Conservation (phyloP, 805 yeast species). For the Kuraishia cidri region DNA sequence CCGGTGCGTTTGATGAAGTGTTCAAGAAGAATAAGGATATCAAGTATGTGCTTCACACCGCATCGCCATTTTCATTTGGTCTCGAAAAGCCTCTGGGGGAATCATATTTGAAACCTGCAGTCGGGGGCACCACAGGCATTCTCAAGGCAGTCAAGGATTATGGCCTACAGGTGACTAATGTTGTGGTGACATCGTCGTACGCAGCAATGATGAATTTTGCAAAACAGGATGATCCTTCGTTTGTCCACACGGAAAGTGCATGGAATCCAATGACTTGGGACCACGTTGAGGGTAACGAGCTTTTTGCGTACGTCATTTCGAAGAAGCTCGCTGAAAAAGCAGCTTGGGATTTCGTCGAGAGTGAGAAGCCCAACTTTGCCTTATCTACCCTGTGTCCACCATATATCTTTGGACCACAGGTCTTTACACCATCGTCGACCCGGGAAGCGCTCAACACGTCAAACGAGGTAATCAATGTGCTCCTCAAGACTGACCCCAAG, state of each 20-base stretch:
- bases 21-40: constrained; percentile 25
- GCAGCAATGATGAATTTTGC: constrained; percentile 29
- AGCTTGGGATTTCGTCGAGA: constrained; percentile 26
- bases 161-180: constrained; percentile 29
- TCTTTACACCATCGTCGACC: constrained; percentile 11
- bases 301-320: constrained; percentile 28
- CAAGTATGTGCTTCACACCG: constrained; percentile 26
- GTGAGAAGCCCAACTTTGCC: constrained; percentile 21
- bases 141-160: constrained; percentile 25
- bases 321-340: constrained; percentile 35
- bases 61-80: constrained; percentile 25
- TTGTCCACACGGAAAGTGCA: constrained; percentile 14
- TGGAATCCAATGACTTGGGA: constrained; percentile 22
- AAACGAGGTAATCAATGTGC: constrained; percentile 15
- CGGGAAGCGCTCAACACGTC: constrained; percentile 22
- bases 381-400: constrained; percentile 23
- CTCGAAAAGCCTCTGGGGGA: constrained; percentile 25
- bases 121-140: constrained; percentile 35
- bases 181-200: constrained; percentile 41
- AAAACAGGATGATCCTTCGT: constrained; percentile 3
- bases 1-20: constrained; percentile 37
- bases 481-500: constrained; percentile 10
- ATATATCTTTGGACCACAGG: constrained; percentile 30
- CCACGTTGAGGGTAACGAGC: constrained; percentile 10
- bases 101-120: constrained; percentile 35